Evolutionary conservation across 805 yeast genomes (phyloP).

Genomic region (Geotrichum ghanense): DNA sequence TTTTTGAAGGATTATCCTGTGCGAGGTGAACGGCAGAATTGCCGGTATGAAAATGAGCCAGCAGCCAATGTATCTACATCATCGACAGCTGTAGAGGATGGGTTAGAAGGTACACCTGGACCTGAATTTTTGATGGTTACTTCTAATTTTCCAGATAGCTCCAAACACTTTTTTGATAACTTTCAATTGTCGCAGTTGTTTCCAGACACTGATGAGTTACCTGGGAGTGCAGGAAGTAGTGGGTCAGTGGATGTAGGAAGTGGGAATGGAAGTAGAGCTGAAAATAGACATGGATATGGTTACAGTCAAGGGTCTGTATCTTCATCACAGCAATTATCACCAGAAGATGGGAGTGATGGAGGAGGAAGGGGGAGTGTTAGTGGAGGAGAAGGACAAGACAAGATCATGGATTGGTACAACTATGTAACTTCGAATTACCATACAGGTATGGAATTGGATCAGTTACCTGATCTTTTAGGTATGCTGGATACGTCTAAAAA

Average conservation of each 20-base stretch:
- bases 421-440: neutral
- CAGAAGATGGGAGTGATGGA: neutral
- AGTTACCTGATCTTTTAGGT: too few relatives aligned
- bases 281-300: too few relatives aligned
- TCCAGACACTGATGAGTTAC: slow-evolving; percentile 25
- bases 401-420: neutral
- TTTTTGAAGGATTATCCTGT: neutral
- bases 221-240: slow-evolving; percentile 2
- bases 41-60: neutral
- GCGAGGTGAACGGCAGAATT: neutral
- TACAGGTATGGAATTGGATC: too few relatives aligned
- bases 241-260: too few relatives aligned
- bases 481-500: too few relatives aligned
- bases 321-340: neutral
- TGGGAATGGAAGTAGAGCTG: too few relatives aligned
- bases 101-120: neutral
- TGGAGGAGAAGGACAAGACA: neutral
- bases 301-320: too few relatives aligned
- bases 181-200: slow-evolving; percentile 49
- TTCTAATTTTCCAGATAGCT: slow-evolving; percentile 18
- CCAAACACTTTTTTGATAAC: slow-evolving; percentile 32
- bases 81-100: neutral
- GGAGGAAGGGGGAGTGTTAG: neutral
- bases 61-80: neutral
- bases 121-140: slow-evolving; percentile 25